phyloP scores from a whole-genome alignment of 495 filamentous ascomycete genomes.

The Astrocystis sublimbata region DNA sequence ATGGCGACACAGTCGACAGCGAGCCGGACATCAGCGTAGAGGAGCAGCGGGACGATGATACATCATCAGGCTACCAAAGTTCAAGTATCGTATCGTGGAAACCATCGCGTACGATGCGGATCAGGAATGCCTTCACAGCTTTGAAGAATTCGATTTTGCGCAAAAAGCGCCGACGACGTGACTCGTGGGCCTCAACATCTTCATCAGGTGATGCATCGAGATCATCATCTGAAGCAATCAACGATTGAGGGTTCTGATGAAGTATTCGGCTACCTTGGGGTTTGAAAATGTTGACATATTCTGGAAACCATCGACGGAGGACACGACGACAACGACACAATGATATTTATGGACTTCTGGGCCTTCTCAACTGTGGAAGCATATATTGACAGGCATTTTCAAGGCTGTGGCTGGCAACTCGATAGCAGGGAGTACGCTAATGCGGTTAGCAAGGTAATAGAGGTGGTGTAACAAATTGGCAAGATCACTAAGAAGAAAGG shows the following conservation, averaged over 20 bases:
- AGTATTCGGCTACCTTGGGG: neutral
- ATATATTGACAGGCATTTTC: too few relatives aligned
- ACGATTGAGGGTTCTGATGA: neutral
- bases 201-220: too few relatives aligned
- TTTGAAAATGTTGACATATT: neutral
- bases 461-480: too few relatives aligned
- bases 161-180: conserved; percentile 8
- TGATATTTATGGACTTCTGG: too few relatives aligned
- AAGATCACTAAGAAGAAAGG: too few relatives aligned
- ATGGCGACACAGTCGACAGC: neutral
- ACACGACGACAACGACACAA: too few relatives aligned
- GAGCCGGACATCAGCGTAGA: neutral
- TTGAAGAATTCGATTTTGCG: neutral
- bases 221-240: neutral
- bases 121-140: conserved; percentile 3
- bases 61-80: conserved; percentile 3
- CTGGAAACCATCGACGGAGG: too few relatives aligned
- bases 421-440: too few relatives aligned
- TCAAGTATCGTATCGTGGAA: neutral
- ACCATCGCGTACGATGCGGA: conserved; percentile 1
- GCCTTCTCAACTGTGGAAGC: too few relatives aligned
- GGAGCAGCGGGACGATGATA: neutral
- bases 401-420: too few relatives aligned
- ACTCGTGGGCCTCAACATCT: neutral
- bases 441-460: too few relatives aligned